phyloP scores from a whole-genome alignment of 257 asterid genomes.

The Rhazya stricta region DNA sequence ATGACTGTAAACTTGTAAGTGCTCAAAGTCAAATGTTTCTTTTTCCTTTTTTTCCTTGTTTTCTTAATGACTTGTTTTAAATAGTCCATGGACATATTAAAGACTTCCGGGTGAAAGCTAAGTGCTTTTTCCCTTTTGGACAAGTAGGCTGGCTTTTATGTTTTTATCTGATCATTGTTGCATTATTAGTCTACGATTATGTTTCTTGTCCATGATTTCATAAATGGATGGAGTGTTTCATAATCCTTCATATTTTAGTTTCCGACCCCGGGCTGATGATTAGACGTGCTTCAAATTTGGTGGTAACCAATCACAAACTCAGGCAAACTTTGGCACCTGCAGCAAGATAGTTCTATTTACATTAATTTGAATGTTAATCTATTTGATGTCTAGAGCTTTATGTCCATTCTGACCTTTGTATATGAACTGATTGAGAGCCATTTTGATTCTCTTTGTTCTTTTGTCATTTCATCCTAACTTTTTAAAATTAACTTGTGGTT shows the following conservation, averaged over 20 bases:
- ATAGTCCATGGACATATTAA: neutral
- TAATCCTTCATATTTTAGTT: neutral
- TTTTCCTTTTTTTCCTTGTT: neutral
- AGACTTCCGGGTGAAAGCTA: neutral
- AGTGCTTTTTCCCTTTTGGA: neutral
- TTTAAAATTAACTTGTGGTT: constrained; percentile 5
- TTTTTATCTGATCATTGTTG: neutral
- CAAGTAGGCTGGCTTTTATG: neutral
- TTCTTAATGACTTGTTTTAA: neutral
- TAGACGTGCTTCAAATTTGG: neutral
- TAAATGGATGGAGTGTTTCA: neutral
- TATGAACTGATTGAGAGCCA: neutral
- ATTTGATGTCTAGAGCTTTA: too few species aligned
- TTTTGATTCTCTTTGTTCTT: neutral
- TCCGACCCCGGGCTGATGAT: neutral
- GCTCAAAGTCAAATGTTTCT: neutral
- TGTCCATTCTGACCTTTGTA: neutral
- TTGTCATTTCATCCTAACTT: neutral
- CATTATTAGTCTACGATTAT: neutral
- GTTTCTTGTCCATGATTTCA: neutral
- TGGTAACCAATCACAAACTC: neutral
- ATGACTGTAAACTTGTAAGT: constrained; percentile 94
- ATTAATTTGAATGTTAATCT: neutral
- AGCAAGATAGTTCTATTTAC: neutral
- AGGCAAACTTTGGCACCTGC: neutral